Evolutionary conservation across 257 asterid genomes (phyloP).

Genomic region (Solanum neorickii): DNA sequence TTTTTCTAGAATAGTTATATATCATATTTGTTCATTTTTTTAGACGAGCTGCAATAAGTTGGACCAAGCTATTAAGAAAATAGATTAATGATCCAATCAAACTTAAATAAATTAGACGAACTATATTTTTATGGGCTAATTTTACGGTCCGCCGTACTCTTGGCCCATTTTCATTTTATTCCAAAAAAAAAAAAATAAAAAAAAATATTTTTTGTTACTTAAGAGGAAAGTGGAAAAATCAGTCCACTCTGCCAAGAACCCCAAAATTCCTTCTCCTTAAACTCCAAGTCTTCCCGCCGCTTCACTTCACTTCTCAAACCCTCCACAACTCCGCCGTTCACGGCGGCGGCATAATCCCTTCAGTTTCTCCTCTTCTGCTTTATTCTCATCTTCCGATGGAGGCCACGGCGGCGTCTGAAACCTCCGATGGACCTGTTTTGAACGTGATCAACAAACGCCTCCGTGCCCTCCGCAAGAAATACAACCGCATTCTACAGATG

Average conservation of each 20-base stretch:
- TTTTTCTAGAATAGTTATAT: neutral
- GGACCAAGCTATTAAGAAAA: neutral
- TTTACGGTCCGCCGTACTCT: neutral
- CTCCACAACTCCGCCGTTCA: slow-evolving; percentile 13
- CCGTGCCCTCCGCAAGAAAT: slow-evolving; percentile 66
- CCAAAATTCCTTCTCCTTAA: neutral
- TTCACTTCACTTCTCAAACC: neutral
- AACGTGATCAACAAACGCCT: slow-evolving; percentile 67
- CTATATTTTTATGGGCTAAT: neutral
- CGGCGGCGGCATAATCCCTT: slow-evolving; percentile 20
- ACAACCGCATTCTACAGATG: slow-evolving; percentile 66
- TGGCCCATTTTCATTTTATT: neutral
- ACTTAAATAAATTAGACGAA: neutral
- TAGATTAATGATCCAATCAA: neutral
- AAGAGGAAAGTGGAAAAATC: neutral
- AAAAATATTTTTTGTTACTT: neutral
- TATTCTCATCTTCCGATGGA: neutral
- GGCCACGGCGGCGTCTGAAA: slow-evolving; percentile 26
- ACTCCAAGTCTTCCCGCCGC: slow-evolving; percentile 11
- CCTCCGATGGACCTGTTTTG: slow-evolving; percentile 59
- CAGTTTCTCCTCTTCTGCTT: neutral
- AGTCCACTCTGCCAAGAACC: neutral
- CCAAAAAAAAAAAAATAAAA: neutral
- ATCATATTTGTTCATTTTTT: neutral
- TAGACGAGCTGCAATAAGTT: neutral